phyloP scores from a whole-genome alignment of 2,329 filamentous ascomycete species.

The Bipolaris zeicola region DNA sequence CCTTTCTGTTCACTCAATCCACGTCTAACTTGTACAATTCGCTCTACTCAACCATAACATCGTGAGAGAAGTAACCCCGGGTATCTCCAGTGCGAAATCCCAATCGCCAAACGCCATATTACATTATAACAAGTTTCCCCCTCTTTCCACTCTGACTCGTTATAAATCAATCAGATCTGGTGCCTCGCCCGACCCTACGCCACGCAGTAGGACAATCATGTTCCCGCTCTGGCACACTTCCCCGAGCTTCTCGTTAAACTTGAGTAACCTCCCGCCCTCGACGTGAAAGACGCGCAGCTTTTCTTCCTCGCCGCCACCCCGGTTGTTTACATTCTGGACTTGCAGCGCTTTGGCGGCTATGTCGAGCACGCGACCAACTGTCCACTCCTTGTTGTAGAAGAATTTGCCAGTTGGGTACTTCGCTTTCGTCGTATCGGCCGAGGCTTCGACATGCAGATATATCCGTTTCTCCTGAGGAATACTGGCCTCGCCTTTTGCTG shows the following conservation, averaged over 20 bases:
- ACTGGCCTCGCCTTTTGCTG: constrained; percentile 87
- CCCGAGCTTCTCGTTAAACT: constrained; percentile 87
- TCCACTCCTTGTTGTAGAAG: constrained; percentile 72
- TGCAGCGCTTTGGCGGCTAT: constrained; percentile 77
- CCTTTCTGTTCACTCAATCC: too few species aligned
- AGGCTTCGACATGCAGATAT: constrained; percentile 89
- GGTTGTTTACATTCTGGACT: constrained; percentile 83
- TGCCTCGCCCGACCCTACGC: constrained; percentile 74
- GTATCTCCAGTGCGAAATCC: neutral
- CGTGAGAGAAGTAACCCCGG: neutral
- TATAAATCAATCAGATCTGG: constrained; percentile 69
- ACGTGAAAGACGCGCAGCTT: constrained; percentile 90
- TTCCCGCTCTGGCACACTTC: constrained; percentile 77
- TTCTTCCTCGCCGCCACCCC: constrained; percentile 74
- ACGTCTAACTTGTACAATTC: too few species aligned
- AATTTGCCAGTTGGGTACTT: constrained; percentile 72
- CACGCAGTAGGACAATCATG: constrained; percentile 85
- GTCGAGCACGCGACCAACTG: constrained; percentile 82
- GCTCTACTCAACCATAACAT: too few species aligned
- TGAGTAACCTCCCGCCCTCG: constrained; percentile 82
- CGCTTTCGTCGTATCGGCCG: constrained; percentile 79
- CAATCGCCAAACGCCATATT: too few species aligned
- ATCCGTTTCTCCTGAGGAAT: constrained; percentile 81
- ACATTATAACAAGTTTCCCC: neutral
- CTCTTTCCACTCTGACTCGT: neutral